Evolutionary conservation across 1,139 yeast species (phyloP), one percentile per base, ranked within the genome.

Genomic region (Candida gigantensis): DNA sequence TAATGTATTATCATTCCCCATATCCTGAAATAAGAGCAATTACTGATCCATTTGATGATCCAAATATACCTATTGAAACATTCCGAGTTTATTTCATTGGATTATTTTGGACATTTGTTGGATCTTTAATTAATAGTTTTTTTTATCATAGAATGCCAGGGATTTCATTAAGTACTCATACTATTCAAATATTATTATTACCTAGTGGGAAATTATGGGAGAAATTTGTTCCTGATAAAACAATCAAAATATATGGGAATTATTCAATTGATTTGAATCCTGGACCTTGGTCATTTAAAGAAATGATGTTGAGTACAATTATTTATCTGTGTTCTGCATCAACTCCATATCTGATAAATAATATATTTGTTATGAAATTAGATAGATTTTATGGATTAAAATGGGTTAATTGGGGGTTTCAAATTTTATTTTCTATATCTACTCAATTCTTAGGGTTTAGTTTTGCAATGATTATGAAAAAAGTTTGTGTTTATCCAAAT

Each of bases 221-320:
- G 41, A 53, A 50, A 27, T 41, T 41, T 9, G 50, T 69, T 25
- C 69, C 68, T 1, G 46, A 65, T 28, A 56, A 50, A 34, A 51
- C 42, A 3, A 34, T 68, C 2, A 41, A 30, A 0, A 4, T 58
- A 8, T 9, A 20, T 23, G 50, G 58, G 2, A 62, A 66, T 0
- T 34, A 41, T 11, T 20, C 35, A 1, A 36, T 65, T 23, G 59
- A 66, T 30, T 43, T 71, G 23, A 71, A 71, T 41, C 73, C 74
- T 3, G 75, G 76, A 0, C 66, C 65, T 5, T 84, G 87, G 85
- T 65, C 72, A 24, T 69, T 63, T 48, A 84, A 84, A 55, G 92
- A 84, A 52, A 87, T 83, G 62, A 77, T 79, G 80, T 36, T 71
- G 58, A 52, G 65, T 17, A 62, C 75, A 2, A 70, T 71, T 28